Evolutionary conservation across 768 basidiomycete genomes (phyloP).

Genomic region (Neoboletus magnificus): DNA sequence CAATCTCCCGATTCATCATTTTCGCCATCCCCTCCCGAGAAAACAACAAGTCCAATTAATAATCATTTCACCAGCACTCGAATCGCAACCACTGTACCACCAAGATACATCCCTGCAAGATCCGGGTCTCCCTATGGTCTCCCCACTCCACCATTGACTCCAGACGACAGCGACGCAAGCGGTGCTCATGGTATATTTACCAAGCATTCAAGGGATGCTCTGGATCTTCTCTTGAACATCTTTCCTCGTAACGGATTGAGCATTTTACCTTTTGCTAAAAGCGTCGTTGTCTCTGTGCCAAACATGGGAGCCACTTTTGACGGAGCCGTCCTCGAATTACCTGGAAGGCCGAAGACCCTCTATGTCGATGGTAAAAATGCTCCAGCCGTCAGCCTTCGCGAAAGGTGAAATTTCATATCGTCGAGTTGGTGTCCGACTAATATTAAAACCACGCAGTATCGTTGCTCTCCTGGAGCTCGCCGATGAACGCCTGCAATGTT

Average conservation of each 20-base stretch:
- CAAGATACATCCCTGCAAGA: conserved; percentile 44
- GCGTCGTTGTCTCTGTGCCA: conserved; percentile 69
- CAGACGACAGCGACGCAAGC: conserved; percentile 56
- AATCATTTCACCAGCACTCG: conserved; percentile 16
- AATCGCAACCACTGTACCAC: conserved; percentile 31
- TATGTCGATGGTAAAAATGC: conserved; percentile 86
- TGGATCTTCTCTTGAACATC: conserved; percentile 74
- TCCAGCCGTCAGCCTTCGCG: conserved; percentile 71
- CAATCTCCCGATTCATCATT: conserved; percentile 37
- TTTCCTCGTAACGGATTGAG: conserved; percentile 71
- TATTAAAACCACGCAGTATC: conserved; percentile 47
- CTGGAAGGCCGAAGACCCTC: conserved; percentile 67
- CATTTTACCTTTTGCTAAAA: conserved; percentile 69
- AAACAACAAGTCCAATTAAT: conserved; percentile 16
- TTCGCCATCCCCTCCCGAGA: conserved; percentile 30
- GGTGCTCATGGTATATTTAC: conserved; percentile 40
- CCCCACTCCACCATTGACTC: conserved; percentile 76
- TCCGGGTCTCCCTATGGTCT: conserved; percentile 40
- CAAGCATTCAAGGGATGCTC: conserved; percentile 56
- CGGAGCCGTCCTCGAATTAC: conserved; percentile 73
- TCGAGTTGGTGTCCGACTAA: conserved; percentile 4
- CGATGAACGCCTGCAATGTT: conserved; percentile 77
- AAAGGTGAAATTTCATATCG: conserved; percentile 53
- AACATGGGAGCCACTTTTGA: conserved; percentile 69
- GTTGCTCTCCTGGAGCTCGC: conserved; percentile 86